phyloP scores from a whole-genome alignment of 805 yeast species.

The Metschnikowia rubicola region DNA sequence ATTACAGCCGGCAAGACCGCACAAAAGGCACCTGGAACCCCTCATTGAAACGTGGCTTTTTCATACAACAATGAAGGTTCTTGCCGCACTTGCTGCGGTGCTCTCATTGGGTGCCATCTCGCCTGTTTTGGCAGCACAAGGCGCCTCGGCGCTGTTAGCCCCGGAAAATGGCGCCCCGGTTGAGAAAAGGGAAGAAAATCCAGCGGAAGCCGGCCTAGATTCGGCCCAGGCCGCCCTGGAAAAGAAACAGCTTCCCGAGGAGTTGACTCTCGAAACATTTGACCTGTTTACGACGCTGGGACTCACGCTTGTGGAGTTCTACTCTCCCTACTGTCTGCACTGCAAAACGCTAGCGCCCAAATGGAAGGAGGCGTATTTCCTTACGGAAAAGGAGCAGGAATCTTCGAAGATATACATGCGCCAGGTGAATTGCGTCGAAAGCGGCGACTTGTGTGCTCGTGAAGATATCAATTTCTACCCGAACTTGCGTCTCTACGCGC shows the following conservation, averaged over 20 bases:
- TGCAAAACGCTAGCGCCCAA: constrained; percentile 76
- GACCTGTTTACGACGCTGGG: constrained; percentile 48
- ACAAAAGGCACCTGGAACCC: too few relatives aligned
- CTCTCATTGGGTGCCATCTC: neutral
- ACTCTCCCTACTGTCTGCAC: constrained; percentile 84
- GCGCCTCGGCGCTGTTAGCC: neutral
- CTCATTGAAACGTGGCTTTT: too few relatives aligned
- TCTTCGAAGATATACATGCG: constrained; percentile 50
- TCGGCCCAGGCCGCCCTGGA: constrained; percentile 4
- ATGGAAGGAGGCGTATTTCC: constrained; percentile 68
- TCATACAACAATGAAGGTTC: neutral
- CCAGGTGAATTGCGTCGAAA: constrained; percentile 81
- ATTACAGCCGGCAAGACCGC: neutral
- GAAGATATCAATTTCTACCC: constrained; percentile 72
- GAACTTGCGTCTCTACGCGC: constrained; percentile 63
- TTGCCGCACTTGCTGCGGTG: constrained; percentile 1
- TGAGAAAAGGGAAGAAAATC: neutral
- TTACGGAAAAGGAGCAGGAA: constrained; percentile 44
- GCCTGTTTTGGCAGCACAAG: neutral
- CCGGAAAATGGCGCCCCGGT: neutral
- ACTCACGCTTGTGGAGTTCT: constrained; percentile 79
- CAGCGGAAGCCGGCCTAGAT: constrained; percentile 4
- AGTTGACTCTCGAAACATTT: constrained; percentile 49
- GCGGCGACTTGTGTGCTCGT: constrained; percentile 79
- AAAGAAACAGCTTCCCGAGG: constrained; percentile 41